Evolutionary conservation across 2,329 filamentous ascomycete genomes (phyloP).

Genomic region (Trichoderma gracile): DNA sequence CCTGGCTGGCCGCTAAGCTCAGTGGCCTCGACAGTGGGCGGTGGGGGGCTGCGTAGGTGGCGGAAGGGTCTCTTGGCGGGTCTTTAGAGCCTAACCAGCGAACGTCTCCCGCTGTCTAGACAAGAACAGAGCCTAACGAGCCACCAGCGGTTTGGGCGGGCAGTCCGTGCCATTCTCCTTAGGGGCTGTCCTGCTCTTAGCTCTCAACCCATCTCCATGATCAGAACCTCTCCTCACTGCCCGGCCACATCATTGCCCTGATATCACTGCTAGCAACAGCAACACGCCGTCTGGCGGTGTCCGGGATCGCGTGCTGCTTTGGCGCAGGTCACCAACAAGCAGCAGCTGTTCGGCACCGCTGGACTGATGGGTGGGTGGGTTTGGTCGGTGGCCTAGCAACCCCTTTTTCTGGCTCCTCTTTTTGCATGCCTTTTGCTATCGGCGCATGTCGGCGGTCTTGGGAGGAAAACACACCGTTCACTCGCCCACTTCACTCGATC

Average conservation of each 20-base stretch:
- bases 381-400: conserved; percentile 12
- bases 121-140: neutral
- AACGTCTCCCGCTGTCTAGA: conserved; percentile 6
- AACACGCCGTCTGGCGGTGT: conserved; percentile 11
- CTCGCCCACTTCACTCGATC: neutral
- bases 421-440: conserved; percentile 21
- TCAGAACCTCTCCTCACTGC: neutral
- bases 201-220: neutral
- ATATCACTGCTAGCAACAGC: neutral
- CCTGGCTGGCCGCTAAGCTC: conserved; percentile 21
- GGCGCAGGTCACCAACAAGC: conserved; percentile 20
- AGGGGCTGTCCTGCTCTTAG: too few relatives aligned
- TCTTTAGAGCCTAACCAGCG: conserved; percentile 20
- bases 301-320: conserved; percentile 25
- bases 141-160: neutral
- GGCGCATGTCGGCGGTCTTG: neutral
- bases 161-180: too few relatives aligned
- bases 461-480: neutral
- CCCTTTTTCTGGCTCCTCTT: conserved; percentile 24
- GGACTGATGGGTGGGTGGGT: conserved; percentile 21
- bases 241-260: neutral
- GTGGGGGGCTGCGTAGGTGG: conserved; percentile 25
- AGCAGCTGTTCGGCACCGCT: conserved; percentile 22
- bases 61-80: conserved; percentile 21
- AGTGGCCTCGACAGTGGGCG: conserved; percentile 12